Conservation (phyloP, 179 eudicot species). For the Camellia oleifera region DNA sequence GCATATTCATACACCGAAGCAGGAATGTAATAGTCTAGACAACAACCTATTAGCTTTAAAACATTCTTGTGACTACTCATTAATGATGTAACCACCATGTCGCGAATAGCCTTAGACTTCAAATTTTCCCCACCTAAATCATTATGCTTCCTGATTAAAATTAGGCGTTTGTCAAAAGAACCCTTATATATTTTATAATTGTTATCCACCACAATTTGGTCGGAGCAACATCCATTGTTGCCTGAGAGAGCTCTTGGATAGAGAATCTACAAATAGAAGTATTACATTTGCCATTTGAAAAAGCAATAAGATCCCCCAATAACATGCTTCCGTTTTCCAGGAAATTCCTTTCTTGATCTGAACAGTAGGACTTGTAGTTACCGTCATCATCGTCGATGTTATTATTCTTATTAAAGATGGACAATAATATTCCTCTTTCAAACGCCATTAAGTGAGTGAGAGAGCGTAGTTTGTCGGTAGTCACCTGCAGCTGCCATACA, state of each 20-base stretch:
- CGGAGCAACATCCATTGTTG: background rate
- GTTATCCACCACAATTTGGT: background rate
- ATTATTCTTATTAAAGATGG: no score
- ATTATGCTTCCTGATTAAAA: background rate
- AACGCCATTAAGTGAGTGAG: no score
- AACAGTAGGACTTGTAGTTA: no score
- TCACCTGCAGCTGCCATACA: no score
- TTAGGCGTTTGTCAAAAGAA: background rate
- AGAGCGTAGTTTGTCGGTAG: no score
- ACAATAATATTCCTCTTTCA: no score
- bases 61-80: slow-evolving; percentile 17
- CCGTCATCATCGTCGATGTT: no score
- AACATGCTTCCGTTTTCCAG: slow-evolving; percentile 10
- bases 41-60: background rate
- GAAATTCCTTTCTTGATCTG: background rate
- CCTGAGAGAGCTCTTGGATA: slow-evolving; percentile 1
- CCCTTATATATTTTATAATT: background rate
- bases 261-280: slow-evolving; percentile 5
- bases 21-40: background rate
- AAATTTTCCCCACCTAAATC: no score
- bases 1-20: slow-evolving; percentile 3
- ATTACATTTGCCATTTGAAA: background rate
- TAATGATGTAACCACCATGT: slow-evolving; percentile 3
- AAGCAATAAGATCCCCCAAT: background rate
- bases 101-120: background rate